Base-by-base conservation (phyloP, 192 early-diverging fungal species). In the Funneliformis mosseae region DNA sequence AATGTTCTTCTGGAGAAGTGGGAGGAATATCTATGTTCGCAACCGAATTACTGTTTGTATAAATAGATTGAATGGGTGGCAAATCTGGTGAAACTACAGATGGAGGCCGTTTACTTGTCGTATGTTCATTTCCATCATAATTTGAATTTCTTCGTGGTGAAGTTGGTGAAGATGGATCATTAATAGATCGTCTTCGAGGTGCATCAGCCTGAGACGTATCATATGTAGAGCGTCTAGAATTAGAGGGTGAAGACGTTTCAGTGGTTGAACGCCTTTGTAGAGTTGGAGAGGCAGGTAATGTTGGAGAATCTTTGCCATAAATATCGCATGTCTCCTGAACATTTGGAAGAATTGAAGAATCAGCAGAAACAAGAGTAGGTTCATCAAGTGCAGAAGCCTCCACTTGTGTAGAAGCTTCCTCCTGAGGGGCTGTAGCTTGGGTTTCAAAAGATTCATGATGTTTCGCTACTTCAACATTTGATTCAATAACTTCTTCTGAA, bases 261-360 rank as follows among this genome's bases (percentile, higher is more conserved):
- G 4, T 55, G 14, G 50, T 21, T 55, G 50, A 6, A 41, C 27
- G 28, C 23, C 16, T 66, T 3, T 38, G 28, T 46, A 63, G n/a
- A 33, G 62, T 61, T 8, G 59, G 33, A 3, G 77, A 43, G 16
- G 66, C 63, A 42, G 55, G 50, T 76, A 41, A 38, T 42, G 73
- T 74, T 25, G 73, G 73, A 55, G 73, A 74, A 74, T 74, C 73
- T 74, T 48, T 25, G 7, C 6, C 18, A 48, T 48, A 28, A 55
- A 7, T 23, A 1, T 28, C n/a, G 18, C 41, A 9, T 21, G 67
- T 41, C 3, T 33, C 33, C 0, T 33, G 33, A 33, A 33, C 33
- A 21, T 12, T 33, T 27, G 73, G 14, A 27, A 18, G 21, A 50
- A 18, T 27, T 59, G 70, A 55, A 14, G 81, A 55, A 21, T 72